phyloP scores from a whole-genome alignment of 768 basidiomycete genomes.

The Calocera viscosa region DNA sequence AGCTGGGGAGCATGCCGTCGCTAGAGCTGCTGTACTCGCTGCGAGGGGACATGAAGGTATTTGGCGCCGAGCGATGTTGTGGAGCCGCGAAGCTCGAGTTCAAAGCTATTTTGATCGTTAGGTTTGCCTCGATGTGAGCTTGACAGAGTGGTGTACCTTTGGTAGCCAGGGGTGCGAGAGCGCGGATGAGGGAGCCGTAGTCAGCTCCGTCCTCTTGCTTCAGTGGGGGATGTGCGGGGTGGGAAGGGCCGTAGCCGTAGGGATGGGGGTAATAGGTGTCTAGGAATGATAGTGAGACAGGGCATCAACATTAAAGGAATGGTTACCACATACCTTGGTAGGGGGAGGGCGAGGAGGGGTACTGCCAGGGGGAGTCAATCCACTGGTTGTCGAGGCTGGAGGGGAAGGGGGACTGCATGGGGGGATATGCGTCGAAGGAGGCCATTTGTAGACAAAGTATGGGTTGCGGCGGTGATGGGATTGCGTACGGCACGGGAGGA shows the following conservation, averaged over 20 bases:
- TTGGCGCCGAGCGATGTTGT: slow-evolving; percentile 1
- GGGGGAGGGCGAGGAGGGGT: neutral
- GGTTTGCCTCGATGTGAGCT: neutral
- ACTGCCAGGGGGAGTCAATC: neutral
- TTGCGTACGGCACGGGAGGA: neutral
- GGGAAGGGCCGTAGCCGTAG: slow-evolving; percentile 4
- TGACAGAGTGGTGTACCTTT: neutral
- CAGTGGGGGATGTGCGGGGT: neutral
- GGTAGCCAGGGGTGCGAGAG: slow-evolving; percentile 8
- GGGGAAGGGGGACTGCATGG: neutral
- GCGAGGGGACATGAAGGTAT: slow-evolving; percentile 3
- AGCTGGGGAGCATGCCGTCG: slow-evolving; percentile 1
- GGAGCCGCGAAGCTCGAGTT: slow-evolving; percentile 4
- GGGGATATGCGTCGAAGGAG: neutral
- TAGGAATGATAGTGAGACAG: neutral
- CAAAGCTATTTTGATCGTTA: neutral
- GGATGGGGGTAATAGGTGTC: neutral
- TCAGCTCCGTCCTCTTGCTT: slow-evolving; percentile 2
- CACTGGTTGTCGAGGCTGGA: neutral
- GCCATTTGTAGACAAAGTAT: neutral
- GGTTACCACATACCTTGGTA: neutral
- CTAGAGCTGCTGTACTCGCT: slow-evolving; percentile 7
- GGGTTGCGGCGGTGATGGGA: neutral
- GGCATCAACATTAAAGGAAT: neutral
- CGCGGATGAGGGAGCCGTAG: slow-evolving; percentile 3